Conservation (phyloP, 345 rosid species). For the Aurinia saxatilis region DNA sequence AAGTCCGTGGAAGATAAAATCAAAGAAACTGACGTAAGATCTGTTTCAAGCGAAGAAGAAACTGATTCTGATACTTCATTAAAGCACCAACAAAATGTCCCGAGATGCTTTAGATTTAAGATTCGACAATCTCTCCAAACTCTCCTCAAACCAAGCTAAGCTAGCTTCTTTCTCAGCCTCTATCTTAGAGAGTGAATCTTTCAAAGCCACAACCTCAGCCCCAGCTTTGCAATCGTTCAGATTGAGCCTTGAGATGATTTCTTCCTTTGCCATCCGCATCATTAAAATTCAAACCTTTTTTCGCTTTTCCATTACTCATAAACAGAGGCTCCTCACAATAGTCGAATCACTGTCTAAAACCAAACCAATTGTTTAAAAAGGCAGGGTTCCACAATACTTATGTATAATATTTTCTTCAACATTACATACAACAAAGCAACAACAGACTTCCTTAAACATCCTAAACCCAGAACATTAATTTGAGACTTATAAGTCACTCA, state of each 20-base stretch:
- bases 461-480: too few relatives aligned
- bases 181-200: conserved; percentile 60
- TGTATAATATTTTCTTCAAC: too few relatives aligned
- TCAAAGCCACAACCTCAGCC: conserved; percentile 55
- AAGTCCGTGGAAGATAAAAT: too few relatives aligned
- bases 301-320: conserved; percentile 45
- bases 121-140: conserved; percentile 59
- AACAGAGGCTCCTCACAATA: conserved; percentile 46
- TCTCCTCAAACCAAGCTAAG: conserved; percentile 52
- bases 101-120: conserved; percentile 57
- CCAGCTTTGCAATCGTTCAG: conserved; percentile 61
- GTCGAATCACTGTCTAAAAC: too few relatives aligned
- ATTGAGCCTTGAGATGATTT: conserved; percentile 30
- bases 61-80: too few relatives aligned
- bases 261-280: conserved; percentile 45
- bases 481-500: not conserved
- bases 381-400: too few relatives aligned
- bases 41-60: too few relatives aligned
- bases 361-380: too few relatives aligned
- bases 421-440: too few relatives aligned
- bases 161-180: conserved; percentile 82
- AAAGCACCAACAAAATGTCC: too few relatives aligned
- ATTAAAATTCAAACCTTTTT: conserved; percentile 68
- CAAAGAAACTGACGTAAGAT: too few relatives aligned
- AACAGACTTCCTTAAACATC: too few relatives aligned